phyloP scores from a whole-genome alignment of 179 eudicot species.

The Silene coronaria region DNA sequence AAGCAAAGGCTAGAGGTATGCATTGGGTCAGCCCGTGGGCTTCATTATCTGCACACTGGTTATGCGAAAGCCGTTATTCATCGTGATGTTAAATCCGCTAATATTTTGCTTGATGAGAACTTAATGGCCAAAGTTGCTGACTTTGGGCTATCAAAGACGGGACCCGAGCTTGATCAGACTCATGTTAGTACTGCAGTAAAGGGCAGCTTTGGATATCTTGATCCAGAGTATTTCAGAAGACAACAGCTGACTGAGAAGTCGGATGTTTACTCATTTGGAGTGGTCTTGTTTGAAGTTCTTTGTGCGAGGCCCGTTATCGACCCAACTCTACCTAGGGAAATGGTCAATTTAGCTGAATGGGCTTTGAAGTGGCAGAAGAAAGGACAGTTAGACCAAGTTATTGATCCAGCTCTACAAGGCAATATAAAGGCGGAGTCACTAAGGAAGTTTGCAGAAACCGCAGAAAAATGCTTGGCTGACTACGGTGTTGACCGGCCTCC shows the following conservation, averaged over 20 bases:
- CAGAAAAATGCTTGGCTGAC: slow-evolving; percentile 30
- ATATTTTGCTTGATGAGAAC: slow-evolving; percentile 28
- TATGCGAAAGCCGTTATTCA: slow-evolving; percentile 25
- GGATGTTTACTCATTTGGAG: slow-evolving; percentile 32
- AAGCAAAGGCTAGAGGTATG: slow-evolving; percentile 30
- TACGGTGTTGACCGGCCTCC: slow-evolving; percentile 28
- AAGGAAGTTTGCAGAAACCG: slow-evolving; percentile 26
- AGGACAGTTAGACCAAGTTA: slow-evolving; percentile 20
- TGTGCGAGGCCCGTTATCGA: slow-evolving; percentile 25
- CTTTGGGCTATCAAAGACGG: slow-evolving; percentile 31
- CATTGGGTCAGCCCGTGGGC: slow-evolving; percentile 30
- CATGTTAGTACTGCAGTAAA: slow-evolving; percentile 30
- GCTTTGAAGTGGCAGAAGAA: slow-evolving; percentile 23
- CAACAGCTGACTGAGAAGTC: slow-evolving; percentile 28
- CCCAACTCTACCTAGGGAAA: slow-evolving; percentile 24
- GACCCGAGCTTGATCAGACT: slow-evolving; percentile 24
- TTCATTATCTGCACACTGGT: slow-evolving; percentile 26
- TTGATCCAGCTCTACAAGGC: slow-evolving; percentile 23
- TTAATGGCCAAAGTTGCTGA: slow-evolving; percentile 30
- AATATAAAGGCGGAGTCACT: slow-evolving; percentile 23
- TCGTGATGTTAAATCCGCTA: slow-evolving; percentile 33
- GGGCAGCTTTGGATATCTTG: slow-evolving; percentile 29
- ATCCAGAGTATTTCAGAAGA: slow-evolving; percentile 25
- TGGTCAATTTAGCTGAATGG: slow-evolving; percentile 30
- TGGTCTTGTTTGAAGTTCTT: slow-evolving; percentile 28